These are phyloP conservation scores for Penicillium polonicum DNA, from an alignment of 2,329 filamentous ascomycete genomes.

Conservation along the genomic window DNA sequence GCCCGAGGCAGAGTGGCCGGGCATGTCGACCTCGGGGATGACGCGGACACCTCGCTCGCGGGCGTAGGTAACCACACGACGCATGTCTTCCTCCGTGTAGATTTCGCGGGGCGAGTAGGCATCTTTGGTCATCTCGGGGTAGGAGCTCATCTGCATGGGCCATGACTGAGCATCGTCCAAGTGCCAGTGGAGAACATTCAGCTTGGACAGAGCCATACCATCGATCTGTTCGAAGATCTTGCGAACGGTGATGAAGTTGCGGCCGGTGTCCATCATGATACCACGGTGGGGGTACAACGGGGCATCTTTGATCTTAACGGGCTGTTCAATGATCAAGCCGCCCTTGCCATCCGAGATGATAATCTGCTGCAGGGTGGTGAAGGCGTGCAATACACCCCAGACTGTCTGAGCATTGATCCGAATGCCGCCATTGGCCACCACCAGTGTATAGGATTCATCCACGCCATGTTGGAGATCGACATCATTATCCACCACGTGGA, in stretches of 20 bases:
- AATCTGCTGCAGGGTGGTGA: conserved; percentile 58
- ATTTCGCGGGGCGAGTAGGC: conserved; percentile 53
- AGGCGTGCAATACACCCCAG: conserved; percentile 57
- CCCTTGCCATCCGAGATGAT: conserved; percentile 50
- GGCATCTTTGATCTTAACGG: conserved; percentile 51
- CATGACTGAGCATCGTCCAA: conserved; percentile 57
- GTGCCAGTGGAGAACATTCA: conserved; percentile 60
- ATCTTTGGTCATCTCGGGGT: conserved; percentile 55
- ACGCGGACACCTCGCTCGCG: conserved; percentile 58
- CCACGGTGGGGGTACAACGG: conserved; percentile 56
- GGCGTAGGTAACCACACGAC: conserved; percentile 50
- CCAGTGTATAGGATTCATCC: conserved; percentile 57
- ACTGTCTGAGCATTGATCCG: conserved; percentile 51
- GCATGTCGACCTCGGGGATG: conserved; percentile 63
- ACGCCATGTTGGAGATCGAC: conserved; percentile 56
- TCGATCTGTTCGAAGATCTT: conserved; percentile 58
- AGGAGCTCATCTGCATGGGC: conserved; percentile 51
- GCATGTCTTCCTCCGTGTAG: conserved; percentile 47
- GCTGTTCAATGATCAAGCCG: conserved; percentile 53
- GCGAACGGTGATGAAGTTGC: conserved; percentile 53
- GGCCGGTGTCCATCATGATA: conserved; percentile 56
- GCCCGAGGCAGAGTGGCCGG: conserved; percentile 56
- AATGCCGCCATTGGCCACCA: conserved; percentile 45
- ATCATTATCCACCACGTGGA: conserved; percentile 47
- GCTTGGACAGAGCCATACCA: conserved; percentile 56